Evolutionary conservation across 257 asterid species (phyloP).

Genomic region (Solanum etuberosum): DNA sequence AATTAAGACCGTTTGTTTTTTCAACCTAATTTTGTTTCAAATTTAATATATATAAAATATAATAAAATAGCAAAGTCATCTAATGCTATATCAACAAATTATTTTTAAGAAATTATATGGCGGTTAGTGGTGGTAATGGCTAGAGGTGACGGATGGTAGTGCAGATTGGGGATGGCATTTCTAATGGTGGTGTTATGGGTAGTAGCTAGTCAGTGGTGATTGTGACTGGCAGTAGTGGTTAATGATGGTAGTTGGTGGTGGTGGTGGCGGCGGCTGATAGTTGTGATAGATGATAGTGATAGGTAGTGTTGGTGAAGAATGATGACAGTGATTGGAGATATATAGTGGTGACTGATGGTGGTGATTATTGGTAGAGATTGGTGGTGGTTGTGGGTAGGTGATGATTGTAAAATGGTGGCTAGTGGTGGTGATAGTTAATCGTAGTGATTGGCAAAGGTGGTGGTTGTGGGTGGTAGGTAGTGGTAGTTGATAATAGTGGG

Average conservation of each 20-base stretch:
- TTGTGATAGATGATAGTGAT: neutral
- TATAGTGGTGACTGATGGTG: neutral
- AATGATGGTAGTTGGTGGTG: neutral
- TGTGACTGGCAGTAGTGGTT: neutral
- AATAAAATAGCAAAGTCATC: neutral
- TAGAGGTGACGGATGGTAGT: neutral
- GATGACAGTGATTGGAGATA: neutral
- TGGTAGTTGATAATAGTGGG: neutral
- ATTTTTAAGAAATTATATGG: neutral
- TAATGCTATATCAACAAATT: neutral
- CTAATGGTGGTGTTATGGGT: neutral
- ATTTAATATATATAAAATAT: neutral
- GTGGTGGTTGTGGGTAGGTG: neutral
- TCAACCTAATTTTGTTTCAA: neutral
- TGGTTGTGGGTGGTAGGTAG: neutral
- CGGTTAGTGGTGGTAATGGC: neutral
- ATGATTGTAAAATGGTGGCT: too few relatives aligned
- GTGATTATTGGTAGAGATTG: neutral
- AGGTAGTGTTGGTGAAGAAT: neutral
- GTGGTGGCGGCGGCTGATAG: neutral
- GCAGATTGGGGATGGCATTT: neutral
- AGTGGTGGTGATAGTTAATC: neutral
- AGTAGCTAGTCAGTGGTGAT: neutral
- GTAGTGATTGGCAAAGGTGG: neutral
- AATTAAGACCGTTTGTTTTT: neutral